These are phyloP conservation scores for Kwoniella sp. DNA, from an alignment of 768 basidiomycete species.

Conservation along the genomic window DNA sequence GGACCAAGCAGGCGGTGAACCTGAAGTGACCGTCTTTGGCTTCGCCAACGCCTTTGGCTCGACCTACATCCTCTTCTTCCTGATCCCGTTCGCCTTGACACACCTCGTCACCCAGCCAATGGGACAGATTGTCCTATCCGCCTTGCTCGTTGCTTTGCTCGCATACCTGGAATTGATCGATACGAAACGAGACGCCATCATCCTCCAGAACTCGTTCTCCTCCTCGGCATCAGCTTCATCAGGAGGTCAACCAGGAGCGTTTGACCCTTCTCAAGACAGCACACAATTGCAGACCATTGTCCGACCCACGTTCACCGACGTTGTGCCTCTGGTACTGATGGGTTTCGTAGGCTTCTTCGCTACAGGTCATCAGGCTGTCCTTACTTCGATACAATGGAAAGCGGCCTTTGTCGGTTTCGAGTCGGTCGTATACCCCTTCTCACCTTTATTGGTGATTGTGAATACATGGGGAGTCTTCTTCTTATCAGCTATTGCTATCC, in stretches of 20 bases:
- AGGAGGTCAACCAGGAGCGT: conserved; percentile 58
- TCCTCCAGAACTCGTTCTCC: conserved; percentile 48
- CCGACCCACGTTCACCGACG: conserved; percentile 65
- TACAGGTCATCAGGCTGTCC: conserved; percentile 88
- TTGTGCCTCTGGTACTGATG: conserved; percentile 73
- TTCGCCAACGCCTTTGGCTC: conserved; percentile 89
- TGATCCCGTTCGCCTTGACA: conserved; percentile 63
- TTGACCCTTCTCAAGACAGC: conserved; percentile 60
- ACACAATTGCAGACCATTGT: conserved; percentile 50
- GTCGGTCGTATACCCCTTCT: conserved; percentile 69
- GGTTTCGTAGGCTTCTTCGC: conserved; percentile 76
- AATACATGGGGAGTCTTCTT: conserved; percentile 78
- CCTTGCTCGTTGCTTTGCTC: conserved; percentile 69
- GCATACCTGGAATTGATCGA: conserved; percentile 79
- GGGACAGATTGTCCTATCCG: conserved; percentile 74
- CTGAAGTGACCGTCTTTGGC: conserved; percentile 65
- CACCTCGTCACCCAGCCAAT: conserved; percentile 74
- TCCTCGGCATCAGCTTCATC: conserved; percentile 33
- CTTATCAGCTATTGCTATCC: conserved; percentile 67
- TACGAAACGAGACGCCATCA: conserved; percentile 69
- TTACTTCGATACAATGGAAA: conserved; percentile 94
- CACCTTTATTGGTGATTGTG: conserved; percentile 70
- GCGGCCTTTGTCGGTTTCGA: conserved; percentile 79
- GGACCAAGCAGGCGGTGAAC: conserved; percentile 39
- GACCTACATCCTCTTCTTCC: conserved; percentile 81